Conservation (phyloP, 345 rosid species). For the Eucalyptus leucophloia region DNA sequence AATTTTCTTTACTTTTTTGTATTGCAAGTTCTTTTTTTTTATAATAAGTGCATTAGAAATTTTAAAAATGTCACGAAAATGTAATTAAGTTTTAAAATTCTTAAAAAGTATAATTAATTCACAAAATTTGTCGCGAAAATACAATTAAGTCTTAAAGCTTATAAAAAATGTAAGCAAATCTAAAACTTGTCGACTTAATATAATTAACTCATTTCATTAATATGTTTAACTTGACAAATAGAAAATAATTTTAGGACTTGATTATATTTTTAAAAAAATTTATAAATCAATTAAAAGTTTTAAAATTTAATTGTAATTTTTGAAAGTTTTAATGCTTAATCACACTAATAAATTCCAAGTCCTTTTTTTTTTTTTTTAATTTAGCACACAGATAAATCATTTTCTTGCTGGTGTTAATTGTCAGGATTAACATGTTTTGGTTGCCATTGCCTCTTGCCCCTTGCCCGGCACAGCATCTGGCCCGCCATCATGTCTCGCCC, state of each 20-base stretch:
- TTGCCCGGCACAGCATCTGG: no score
- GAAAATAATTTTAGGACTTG: neutral
- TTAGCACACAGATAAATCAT: neutral
- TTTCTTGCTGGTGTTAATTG: neutral
- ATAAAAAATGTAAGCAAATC: no score
- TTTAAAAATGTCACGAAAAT: no score
- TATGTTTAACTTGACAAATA: neutral
- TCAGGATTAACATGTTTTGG: neutral
- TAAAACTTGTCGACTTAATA: neutral
- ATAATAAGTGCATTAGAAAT: neutral
- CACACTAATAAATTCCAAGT: no score
- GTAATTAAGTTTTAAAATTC: fast-evolving
- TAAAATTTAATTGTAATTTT: no score
- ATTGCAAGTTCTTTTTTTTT: neutral
- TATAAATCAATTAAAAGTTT: no score
- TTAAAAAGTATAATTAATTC: no score
- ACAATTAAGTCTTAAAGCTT: no score
- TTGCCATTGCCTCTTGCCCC: no score
- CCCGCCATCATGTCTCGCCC: neutral
- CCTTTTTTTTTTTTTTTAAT: neutral
- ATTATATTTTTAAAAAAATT: fast-evolving
- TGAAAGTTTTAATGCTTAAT: fast-evolving
- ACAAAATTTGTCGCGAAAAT: neutral
- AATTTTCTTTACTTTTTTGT: neutral
- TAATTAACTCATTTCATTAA: neutral